Evolutionary conservation across 306 rosid genomes (phyloP).

Genomic region (Morella rubra): DNA sequence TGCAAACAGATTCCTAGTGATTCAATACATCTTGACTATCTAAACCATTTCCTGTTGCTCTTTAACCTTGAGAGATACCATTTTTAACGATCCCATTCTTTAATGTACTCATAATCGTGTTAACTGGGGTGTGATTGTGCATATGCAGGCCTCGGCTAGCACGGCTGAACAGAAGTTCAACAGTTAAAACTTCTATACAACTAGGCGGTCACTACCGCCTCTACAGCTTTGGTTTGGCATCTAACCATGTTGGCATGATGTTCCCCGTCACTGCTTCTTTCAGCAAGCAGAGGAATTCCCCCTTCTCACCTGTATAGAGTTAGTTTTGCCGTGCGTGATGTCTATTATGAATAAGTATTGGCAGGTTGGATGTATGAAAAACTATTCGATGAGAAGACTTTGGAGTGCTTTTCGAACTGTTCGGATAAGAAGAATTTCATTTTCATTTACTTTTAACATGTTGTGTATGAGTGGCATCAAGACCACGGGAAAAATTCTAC

Average conservation of each 20-base stretch:
- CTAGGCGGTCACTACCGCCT: constrained; percentile 28
- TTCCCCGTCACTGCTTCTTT: constrained; percentile 26
- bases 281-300: constrained; percentile 38
- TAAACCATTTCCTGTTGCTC: too few species aligned
- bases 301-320: constrained; percentile 63
- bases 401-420: constrained; percentile 42
- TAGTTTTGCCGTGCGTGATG: constrained; percentile 50
- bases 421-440: constrained; percentile 35
- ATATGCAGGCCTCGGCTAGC: constrained; percentile 63
- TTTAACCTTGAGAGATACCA: too few species aligned
- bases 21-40: too few species aligned
- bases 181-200: constrained; percentile 32
- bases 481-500: not conserved
- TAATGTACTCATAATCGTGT: too few species aligned
- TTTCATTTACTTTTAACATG: constrained; percentile 19
- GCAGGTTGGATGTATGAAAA: constrained; percentile 44
- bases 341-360: constrained; percentile 39
- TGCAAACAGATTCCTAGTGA: too few species aligned
- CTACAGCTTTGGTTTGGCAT: constrained; percentile 47
- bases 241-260: constrained; percentile 5
- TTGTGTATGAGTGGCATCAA: constrained; percentile 1
- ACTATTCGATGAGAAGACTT: constrained; percentile 35
- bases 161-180: constrained; percentile 72
- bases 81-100: too few species aligned
- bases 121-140: too few species aligned